These are phyloP conservation scores for Trichaptum fuscoviolaceum DNA, from an alignment of 768 basidiomycete genomes.

Conservation along the genomic window DNA sequence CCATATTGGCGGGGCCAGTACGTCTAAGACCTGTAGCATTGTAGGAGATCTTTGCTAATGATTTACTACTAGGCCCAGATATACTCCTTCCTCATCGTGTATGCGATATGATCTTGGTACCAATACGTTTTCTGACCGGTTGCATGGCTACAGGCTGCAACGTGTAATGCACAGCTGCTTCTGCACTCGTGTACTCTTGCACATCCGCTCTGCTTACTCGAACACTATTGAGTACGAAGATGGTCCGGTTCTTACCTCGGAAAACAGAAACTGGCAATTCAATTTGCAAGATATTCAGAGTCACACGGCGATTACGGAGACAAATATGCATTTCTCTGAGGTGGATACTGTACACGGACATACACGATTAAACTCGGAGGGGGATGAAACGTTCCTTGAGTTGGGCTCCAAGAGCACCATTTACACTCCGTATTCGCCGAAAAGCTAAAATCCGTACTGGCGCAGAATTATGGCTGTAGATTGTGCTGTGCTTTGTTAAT, in stretches of 20 bases:
- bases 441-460: background rate
- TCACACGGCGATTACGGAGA: background rate
- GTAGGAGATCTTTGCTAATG: background rate
- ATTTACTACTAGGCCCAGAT: background rate
- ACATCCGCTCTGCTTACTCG: background rate
- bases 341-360: background rate
- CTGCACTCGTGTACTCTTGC: background rate
- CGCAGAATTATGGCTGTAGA: background rate
- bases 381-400: background rate
- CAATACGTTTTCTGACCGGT: background rate
- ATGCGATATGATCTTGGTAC: background rate
- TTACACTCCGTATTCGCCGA: background rate
- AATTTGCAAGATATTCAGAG: background rate
- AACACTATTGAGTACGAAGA: background rate
- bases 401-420: background rate
- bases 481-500: background rate
- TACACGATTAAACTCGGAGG: background rate
- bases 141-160: background rate
- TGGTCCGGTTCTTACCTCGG: background rate
- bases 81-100: background rate
- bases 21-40: background rate
- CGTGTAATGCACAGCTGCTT: background rate
- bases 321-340: background rate
- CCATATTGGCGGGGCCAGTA: background rate
- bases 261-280: background rate